phyloP scores from a whole-genome alignment of 495 filamentous ascomycete genomes.

The Aspergillus panamensis region DNA sequence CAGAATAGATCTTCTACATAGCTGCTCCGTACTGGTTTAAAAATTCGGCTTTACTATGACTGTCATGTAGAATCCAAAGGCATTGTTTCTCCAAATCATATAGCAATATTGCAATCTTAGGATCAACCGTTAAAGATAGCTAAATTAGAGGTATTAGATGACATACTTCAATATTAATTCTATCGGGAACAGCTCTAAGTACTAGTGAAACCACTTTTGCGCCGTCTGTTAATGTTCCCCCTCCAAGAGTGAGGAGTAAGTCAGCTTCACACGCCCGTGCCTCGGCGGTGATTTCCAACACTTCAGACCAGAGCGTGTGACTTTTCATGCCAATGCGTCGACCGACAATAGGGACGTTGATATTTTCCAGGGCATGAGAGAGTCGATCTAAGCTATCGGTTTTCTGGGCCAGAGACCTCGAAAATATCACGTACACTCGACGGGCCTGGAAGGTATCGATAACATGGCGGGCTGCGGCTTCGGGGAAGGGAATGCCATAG shows the following conservation, averaged over 20 bases:
- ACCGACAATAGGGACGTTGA: constrained; percentile 41
- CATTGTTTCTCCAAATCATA: too few species aligned
- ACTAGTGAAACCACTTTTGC: constrained; percentile 58
- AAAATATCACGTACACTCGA: constrained; percentile 58
- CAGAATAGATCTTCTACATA: too few species aligned
- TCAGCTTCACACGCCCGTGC: constrained; percentile 46
- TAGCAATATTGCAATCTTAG: too few species aligned
- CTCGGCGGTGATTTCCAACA: constrained; percentile 52
- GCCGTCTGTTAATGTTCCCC: constrained; percentile 57
- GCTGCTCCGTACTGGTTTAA: too few species aligned
- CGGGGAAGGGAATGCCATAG: constrained; percentile 50
- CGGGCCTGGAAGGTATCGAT: constrained; percentile 48
- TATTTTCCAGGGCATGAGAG: constrained; percentile 39
- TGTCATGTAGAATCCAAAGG: too few species aligned
- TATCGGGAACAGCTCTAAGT: neutral
- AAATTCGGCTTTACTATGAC: too few species aligned
- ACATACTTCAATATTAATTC: too few species aligned
- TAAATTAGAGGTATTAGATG: too few species aligned
- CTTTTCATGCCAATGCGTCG: constrained; percentile 54
- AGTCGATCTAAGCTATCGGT: constrained; percentile 49
- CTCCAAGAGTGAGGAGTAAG: constrained; percentile 58
- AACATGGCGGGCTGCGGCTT: constrained; percentile 49
- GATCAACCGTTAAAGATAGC: too few species aligned
- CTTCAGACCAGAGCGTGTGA: constrained; percentile 58
- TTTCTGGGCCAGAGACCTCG: constrained; percentile 52